These are phyloP conservation scores for Backusella parvicylindrica DNA, from an alignment of 192 early-diverging fungal genomes.

Conservation along the genomic window DNA sequence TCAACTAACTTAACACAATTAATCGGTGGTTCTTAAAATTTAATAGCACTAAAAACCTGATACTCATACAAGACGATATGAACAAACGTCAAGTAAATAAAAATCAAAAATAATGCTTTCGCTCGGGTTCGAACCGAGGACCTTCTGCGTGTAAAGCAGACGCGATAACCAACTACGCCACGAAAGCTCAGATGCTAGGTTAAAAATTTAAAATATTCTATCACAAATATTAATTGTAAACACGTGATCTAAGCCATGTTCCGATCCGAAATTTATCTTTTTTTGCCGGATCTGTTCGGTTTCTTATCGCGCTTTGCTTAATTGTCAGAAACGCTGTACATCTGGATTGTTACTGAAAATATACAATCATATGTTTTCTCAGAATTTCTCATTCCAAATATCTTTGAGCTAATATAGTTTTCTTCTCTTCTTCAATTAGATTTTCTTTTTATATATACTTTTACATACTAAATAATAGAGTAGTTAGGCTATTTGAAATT, in stretches of 20 bases:
- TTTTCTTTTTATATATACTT: no score
- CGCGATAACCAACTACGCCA: conserved; percentile 45
- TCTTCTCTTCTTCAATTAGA: no score
- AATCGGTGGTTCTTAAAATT: no score
- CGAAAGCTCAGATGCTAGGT: not conserved
- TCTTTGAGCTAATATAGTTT: no score
- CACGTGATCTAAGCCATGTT: not conserved
- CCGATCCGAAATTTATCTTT: not conserved
- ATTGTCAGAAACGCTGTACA: no score
- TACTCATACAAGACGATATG: not conserved
- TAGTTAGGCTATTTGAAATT: no score
- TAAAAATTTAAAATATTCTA: not conserved
- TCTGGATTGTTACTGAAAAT: not conserved
- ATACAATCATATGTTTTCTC: no score
- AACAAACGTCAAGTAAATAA: not conserved
- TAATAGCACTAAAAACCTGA: not conserved
- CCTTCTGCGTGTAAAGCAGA: conserved; percentile 44
- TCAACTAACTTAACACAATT: no score
- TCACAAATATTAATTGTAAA: rapidly evolving
- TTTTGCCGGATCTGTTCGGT: not conserved
- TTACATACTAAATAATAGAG: no score
- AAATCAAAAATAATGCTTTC: conserved; percentile 32
- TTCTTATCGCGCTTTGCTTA: not conserved
- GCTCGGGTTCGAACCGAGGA: conserved; percentile 48
- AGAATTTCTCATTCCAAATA: no score